A percentile compares a stretch with the other conserved stretches of the same genome.
These are phyloP conservation scores for Pyrenochaeta sp. DNA, from an alignment of 2,329 filamentous ascomycete species.

Conservation along the genomic window DNA sequence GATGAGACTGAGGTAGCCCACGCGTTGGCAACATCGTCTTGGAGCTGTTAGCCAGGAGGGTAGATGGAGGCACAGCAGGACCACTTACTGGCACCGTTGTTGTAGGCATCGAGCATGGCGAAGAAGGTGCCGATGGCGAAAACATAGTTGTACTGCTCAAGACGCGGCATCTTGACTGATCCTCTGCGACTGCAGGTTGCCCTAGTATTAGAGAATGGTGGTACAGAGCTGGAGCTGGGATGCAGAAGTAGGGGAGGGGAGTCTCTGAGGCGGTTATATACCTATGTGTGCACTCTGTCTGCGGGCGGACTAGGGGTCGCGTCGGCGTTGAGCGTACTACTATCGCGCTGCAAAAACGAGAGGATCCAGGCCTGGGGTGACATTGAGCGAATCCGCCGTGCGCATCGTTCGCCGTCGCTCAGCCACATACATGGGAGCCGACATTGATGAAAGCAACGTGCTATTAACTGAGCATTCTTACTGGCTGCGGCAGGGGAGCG, in stretches of 20 bases:
- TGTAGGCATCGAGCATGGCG: slow-evolving; percentile 78
- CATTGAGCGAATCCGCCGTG: slow-evolving; percentile 16
- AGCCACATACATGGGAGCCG: slow-evolving; percentile 19
- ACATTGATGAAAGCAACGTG: slow-evolving; percentile 25
- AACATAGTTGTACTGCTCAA: slow-evolving; percentile 68
- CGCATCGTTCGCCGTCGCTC: slow-evolving; percentile 10
- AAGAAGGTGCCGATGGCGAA: slow-evolving; percentile 80
- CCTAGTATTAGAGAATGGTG: slow-evolving; percentile 21
- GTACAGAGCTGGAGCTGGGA: slow-evolving; percentile 27
- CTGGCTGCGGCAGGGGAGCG: slow-evolving; percentile 16
- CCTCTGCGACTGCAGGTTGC: slow-evolving; percentile 21
- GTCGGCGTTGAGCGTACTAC: slow-evolving; percentile 17
- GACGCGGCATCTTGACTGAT: slow-evolving; percentile 29
- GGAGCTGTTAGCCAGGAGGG: slow-evolving; percentile 14
- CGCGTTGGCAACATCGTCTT: slow-evolving; percentile 84
- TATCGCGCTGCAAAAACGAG: slow-evolving; percentile 13
- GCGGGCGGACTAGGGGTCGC: slow-evolving; percentile 16
- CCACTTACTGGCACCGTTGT: slow-evolving; percentile 78
- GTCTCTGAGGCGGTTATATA: slow-evolving; percentile 29
- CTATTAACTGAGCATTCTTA: slow-evolving; percentile 14
- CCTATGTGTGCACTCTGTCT: slow-evolving; percentile 13
- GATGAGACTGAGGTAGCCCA: slow-evolving; percentile 85
- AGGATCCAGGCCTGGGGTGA: slow-evolving; percentile 21
- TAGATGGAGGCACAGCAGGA: neutral
- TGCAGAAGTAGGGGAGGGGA: slow-evolving; percentile 14